Conservation (phyloP, 2,329 filamentous ascomycete species). For the Tolypocladium endophyticum region DNA sequence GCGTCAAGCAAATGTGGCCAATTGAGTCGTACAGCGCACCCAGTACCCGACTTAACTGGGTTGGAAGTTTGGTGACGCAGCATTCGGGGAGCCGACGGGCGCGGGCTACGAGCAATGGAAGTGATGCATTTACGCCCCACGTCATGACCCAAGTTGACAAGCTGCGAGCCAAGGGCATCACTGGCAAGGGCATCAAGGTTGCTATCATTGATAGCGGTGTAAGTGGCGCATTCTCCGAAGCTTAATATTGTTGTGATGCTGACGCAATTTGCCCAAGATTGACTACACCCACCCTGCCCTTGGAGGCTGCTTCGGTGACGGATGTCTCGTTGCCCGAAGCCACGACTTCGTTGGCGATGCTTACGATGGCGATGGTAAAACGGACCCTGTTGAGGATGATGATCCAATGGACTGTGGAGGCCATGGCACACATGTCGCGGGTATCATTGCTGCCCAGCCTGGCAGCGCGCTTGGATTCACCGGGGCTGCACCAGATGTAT, state of each 20-base stretch:
- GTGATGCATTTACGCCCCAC: constrained; percentile 33
- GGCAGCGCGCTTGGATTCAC: neutral
- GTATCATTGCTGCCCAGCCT: constrained; percentile 12
- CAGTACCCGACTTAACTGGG: neutral
- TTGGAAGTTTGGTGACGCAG: too few relatives aligned
- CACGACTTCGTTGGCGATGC: constrained; percentile 14
- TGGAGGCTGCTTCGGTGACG: constrained; percentile 46
- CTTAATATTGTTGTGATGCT: too few relatives aligned
- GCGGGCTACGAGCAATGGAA: constrained; percentile 9
- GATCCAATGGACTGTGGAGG: constrained; percentile 9
- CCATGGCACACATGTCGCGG: constrained; percentile 14
- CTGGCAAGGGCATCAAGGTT: constrained; percentile 41
- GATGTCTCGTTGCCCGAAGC: constrained; percentile 24
- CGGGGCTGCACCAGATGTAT: neutral
- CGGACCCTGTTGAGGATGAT: constrained; percentile 6
- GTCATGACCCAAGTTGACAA: constrained; percentile 46
- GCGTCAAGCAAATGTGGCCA: constrained; percentile 39
- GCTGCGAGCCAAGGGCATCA: constrained; percentile 36
- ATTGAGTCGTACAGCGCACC: constrained; percentile 17
- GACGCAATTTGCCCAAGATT: constrained; percentile 20
- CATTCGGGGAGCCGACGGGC: too few relatives aligned
- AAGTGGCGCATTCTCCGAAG: neutral
- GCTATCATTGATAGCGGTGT: constrained; percentile 44
- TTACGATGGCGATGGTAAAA: constrained; percentile 6
- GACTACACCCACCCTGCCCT: constrained; percentile 50